Percentiles rank a stretch among this genome's conserved stretches.
Conservation (phyloP, 768 basidiomycete species). For the Naganishia antarctica region DNA sequence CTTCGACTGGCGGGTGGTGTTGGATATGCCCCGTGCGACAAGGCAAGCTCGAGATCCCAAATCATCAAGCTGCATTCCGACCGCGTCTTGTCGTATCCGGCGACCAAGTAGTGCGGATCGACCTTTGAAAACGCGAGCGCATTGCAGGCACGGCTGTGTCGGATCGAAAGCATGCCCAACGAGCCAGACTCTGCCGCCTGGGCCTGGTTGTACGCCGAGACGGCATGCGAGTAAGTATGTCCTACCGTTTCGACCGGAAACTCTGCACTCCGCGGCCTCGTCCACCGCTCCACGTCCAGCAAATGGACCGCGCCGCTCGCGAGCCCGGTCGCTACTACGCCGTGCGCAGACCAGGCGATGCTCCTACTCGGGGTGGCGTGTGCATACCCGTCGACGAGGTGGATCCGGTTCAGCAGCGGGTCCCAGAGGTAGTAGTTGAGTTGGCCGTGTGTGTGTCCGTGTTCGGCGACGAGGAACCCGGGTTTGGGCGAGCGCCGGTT, state of each 20-base stretch:
- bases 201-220: background rate
- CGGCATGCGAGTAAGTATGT: constrained; percentile 1
- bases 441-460: constrained; percentile 18
- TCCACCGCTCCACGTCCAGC: constrained; percentile 14
- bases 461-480: constrained; percentile 20
- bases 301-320: constrained; percentile 31
- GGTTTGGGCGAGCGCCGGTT: constrained; percentile 31
- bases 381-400: constrained; percentile 11
- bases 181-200: constrained; percentile 24
- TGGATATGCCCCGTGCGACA: background rate
- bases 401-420: constrained; percentile 10
- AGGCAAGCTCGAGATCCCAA: constrained; percentile 25
- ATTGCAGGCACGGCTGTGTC: constrained; percentile 24
- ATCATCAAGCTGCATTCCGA: constrained; percentile 14
- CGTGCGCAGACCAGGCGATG: constrained; percentile 10
- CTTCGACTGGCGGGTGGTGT: background rate
- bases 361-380: constrained; percentile 1
- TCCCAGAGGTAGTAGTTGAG: constrained; percentile 21
- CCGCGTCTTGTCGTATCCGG: constrained; percentile 28
- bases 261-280: constrained; percentile 12
- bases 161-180: constrained; percentile 34
- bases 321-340: constrained; percentile 36
- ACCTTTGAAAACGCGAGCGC: constrained; percentile 21
- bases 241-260: background rate
- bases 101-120: constrained; percentile 21